Percentiles rank a stretch among this genome's conserved stretches.
These are phyloP conservation scores for Polytrichum formosum DNA, from an alignment of 225 moss, liverwort and hornwort genomes.

Conservation along the genomic window DNA sequence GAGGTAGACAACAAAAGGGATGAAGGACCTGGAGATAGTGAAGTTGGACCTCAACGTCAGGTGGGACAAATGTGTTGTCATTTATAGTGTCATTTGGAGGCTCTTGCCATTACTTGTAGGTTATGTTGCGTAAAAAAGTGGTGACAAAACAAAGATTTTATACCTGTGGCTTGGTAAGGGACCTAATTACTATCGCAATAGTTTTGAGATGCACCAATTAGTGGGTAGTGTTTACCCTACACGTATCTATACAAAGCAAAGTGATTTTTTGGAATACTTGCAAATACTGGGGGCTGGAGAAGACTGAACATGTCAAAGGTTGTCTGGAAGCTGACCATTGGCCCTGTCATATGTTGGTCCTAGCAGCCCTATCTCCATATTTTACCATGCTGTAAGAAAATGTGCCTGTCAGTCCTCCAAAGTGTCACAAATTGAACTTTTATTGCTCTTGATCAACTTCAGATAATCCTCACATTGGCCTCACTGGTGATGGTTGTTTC, in stretches of 20 bases:
- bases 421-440: no score
- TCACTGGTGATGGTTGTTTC: slow-evolving; percentile 3
- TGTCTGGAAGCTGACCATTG: background rate
- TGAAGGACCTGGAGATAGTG: slow-evolving; percentile 15
- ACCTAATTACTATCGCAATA: no score
- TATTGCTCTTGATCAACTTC: no score
- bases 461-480: background rate
- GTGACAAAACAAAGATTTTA: no score
- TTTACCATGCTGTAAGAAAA: background rate
- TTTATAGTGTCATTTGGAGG: background rate
- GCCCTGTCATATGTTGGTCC: background rate
- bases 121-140: no score
- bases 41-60: slow-evolving; percentile 21
- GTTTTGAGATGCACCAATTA: no score
- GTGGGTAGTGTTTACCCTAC: no score
- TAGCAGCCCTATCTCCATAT: background rate
- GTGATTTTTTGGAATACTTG: background rate
- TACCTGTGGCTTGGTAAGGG: no score
- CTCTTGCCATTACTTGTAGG: no score
- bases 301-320: background rate
- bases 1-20: slow-evolving; percentile 24
- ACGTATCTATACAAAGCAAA: no score
- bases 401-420: no score
- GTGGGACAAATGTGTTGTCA: slow-evolving; percentile 17
- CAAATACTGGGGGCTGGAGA: background rate